Evolutionary conservation across 164 flowering plant genomes (phyloP), one percentile per base, ranked within the genome.

Genomic region (Tinospora cordifolia): DNA sequence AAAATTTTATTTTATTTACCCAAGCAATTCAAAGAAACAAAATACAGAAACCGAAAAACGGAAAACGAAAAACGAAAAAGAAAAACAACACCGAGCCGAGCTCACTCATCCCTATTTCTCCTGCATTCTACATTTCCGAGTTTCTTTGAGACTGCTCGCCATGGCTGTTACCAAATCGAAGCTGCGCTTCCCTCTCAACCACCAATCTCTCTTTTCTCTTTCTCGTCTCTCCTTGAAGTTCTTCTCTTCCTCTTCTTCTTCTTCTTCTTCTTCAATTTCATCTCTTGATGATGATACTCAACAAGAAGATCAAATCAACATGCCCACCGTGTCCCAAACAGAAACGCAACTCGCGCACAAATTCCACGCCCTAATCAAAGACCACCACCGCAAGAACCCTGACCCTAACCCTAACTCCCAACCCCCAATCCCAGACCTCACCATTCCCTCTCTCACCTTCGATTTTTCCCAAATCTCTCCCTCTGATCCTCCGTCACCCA

Each of bases 311-410:
- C 69, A 66, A 14, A 65, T 27, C 26, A 25, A 17, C 4, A 64
- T 30, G 3, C 41, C 27, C 74, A 17, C 57, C 6, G 49, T 81
- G 22, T 69, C 88, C 4, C 72, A 78, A 14, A 47, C 72, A 60
- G 92, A 90, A 74, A 68, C 82, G 77, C 79, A 63, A 72, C 51
- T 81, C 14, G 84, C 80, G 22, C 89, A 87, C 0, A 83, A 83
- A 66, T 62, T 90, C 70, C 86, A 87, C 70, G 30, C 84, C 19
- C 25, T 87, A 27, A 90, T 93, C 81, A 88, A 84, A 79, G 85
- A 84, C 66, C 92, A 89, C 81, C 83, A 90, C 77, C 84, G 91
- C 71, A 84, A 81, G 71, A 91, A 90, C 82, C 91, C n/a, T n/a
- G n/a, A n/a, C n/a, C n/a, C 93, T 22, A 76, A 70, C 72, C 81